A percentile compares a stretch with the other conserved stretches of the same genome.
These are phyloP conservation scores for Suaeda aralocaspica DNA, from an alignment of 148 eudicot genomes.

Conservation along the genomic window DNA sequence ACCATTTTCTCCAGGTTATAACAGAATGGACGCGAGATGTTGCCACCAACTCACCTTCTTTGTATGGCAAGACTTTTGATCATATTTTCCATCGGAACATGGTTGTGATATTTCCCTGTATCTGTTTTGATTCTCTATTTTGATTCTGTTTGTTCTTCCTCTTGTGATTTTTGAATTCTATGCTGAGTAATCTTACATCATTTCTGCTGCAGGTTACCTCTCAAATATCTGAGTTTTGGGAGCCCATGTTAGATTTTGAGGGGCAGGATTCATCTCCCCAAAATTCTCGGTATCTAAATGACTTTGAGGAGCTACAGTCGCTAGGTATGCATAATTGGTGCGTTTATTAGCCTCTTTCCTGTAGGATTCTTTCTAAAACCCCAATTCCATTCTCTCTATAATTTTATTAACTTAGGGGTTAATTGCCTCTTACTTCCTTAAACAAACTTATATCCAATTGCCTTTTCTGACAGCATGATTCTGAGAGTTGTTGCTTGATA, in stretches of 20 bases:
- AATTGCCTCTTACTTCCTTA: neutral
- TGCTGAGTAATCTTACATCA: slow-evolving; percentile 10
- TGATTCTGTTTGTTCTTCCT: neutral
- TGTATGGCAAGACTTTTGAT: slow-evolving; percentile 58
- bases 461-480: neutral
- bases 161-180: neutral
- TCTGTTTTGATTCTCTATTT: neutral
- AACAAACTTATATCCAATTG: neutral
- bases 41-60: slow-evolving; percentile 57
- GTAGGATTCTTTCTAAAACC: neutral
- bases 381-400: neutral
- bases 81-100: slow-evolving; percentile 51
- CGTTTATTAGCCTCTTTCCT: slow-evolving; percentile 7
- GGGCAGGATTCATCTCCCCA: slow-evolving; percentile 46
- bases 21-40: slow-evolving; percentile 63
- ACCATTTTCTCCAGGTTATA: slow-evolving; percentile 49
- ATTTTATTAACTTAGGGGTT: neutral
- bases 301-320: slow-evolving; percentile 91
- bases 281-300: slow-evolving; percentile 82
- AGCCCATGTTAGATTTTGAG: slow-evolving; percentile 55
- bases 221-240: slow-evolving; percentile 76
- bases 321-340: slow-evolving; percentile 48
- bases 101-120: slow-evolving; percentile 37
- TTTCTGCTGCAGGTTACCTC: slow-evolving; percentile 47
- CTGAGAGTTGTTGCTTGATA: neutral